Evolutionary conservation across 257 asterid genomes (phyloP).

Genomic region (Galeopsis tetrahit): DNA sequence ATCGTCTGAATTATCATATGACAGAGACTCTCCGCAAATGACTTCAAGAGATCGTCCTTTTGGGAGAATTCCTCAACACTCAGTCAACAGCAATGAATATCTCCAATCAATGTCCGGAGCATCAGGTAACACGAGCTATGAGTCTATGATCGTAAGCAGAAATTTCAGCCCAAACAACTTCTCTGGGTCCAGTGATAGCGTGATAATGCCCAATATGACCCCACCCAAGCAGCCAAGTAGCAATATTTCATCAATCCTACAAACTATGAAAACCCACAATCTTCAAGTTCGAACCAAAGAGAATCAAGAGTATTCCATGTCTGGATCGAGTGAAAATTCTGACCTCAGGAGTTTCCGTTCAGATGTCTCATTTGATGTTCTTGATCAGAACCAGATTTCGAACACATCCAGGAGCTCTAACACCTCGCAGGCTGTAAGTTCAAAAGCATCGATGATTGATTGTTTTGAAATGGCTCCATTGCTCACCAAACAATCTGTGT

Average conservation of each 20-base stretch:
- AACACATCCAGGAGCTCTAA: conserved; percentile 39
- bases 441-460: neutral
- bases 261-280: conserved; percentile 34
- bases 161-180: conserved; percentile 36
- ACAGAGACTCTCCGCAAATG: conserved; percentile 36
- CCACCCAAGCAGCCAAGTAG: conserved; percentile 31
- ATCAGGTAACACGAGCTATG: conserved; percentile 42
- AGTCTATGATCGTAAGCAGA: conserved; percentile 35
- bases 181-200: conserved; percentile 36
- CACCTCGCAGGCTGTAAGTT: conserved; percentile 51
- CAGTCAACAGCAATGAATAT: conserved; percentile 31
- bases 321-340: conserved; percentile 44
- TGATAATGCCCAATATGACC: conserved; percentile 25
- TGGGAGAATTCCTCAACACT: conserved; percentile 37
- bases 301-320: conserved; percentile 14
- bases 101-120: conserved; percentile 28
- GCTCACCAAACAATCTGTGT: conserved; percentile 19
- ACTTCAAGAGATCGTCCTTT: conserved; percentile 29
- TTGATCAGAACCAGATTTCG: conserved; percentile 39
- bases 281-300: conserved; percentile 38
- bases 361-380: conserved; percentile 44
- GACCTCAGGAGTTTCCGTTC: conserved; percentile 41
- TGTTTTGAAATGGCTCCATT: neutral
- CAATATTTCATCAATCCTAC: conserved; percentile 39
- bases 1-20: conserved; percentile 39